Evolutionary conservation across 1,284 basidiomycete genomes (phyloP).

Genomic region (Rhodotorula sp.): DNA sequence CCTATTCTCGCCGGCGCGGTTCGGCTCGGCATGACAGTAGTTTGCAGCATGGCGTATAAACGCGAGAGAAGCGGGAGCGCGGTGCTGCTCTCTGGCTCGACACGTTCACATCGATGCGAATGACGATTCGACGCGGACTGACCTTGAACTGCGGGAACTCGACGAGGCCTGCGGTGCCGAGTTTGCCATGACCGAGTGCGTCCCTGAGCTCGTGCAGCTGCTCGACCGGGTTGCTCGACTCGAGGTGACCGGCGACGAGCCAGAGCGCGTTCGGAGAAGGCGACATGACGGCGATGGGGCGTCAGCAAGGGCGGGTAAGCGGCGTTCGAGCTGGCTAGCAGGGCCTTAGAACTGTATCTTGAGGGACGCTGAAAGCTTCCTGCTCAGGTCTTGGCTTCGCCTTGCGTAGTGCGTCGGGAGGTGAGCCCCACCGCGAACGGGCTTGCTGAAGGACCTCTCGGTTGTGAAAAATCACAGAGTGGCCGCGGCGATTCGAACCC

Average conservation of each 20-base stretch:
- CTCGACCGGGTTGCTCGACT: constrained; percentile 49
- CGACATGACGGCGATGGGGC: neutral
- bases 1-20: neutral
- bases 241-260: constrained; percentile 56
- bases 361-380: too few species aligned
- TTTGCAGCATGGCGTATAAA: neutral
- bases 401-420: too few species aligned
- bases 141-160: constrained; percentile 44
- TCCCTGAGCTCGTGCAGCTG: constrained; percentile 53
- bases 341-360: too few species aligned
- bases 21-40: neutral
- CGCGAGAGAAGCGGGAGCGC: too few species aligned
- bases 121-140: neutral
- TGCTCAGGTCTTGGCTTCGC: too few species aligned
- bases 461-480: neutral
- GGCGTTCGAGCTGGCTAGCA: too few species aligned
- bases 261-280: constrained; percentile 51
- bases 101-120: too few species aligned
- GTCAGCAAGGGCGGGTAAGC: neutral
- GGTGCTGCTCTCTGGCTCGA: too few species aligned
- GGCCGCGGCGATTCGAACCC: neutral
- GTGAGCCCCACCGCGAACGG: neutral
- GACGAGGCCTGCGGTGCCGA: constrained; percentile 32
- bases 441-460: neutral
- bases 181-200: constrained; percentile 47